These are phyloP conservation scores for Diplodia sapinea DNA, from an alignment of 2,329 filamentous ascomycete species.

Conservation along the genomic window DNA sequence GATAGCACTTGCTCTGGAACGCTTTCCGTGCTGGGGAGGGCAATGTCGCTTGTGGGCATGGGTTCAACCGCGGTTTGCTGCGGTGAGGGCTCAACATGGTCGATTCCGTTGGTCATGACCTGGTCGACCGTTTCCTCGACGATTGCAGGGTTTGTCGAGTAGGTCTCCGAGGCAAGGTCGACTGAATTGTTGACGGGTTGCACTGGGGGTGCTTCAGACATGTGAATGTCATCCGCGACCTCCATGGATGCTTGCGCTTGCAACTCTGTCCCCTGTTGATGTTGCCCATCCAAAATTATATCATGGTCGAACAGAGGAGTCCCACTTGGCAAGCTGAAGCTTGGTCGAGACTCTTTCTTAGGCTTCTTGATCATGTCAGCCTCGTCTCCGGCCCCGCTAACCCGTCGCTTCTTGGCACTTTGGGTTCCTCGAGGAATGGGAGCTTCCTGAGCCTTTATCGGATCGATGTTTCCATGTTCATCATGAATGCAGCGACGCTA, in stretches of 20 bases:
- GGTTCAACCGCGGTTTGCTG: slow-evolving; percentile 35
- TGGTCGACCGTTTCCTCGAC: slow-evolving; percentile 15
- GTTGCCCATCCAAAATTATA: not conserved
- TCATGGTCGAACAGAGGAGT: slow-evolving; percentile 21
- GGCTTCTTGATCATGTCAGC: slow-evolving; percentile 30
- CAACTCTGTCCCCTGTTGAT: not conserved
- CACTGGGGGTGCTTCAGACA: slow-evolving; percentile 24
- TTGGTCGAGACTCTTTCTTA: slow-evolving; percentile 21
- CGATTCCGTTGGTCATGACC: slow-evolving; percentile 15
- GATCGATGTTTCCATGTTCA: slow-evolving; percentile 68
- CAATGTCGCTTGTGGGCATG: slow-evolving; percentile 38
- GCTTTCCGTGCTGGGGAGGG: slow-evolving; percentile 46
- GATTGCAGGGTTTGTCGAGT: not conserved
- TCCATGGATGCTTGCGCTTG: not conserved
- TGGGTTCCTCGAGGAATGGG: slow-evolving; percentile 64
- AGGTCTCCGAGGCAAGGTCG: slow-evolving; percentile 16
- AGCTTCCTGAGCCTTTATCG: slow-evolving; percentile 66
- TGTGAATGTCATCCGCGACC: slow-evolving; percentile 3
- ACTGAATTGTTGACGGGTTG: not conserved
- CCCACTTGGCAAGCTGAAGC: not conserved
- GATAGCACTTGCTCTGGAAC: slow-evolving; percentile 35
- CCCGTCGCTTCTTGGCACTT: slow-evolving; percentile 62
- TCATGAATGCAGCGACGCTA: slow-evolving; percentile 72
- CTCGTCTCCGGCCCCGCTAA: slow-evolving; percentile 35
- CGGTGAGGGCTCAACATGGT: not conserved